phyloP scores from a whole-genome alignment of 2,329 filamentous ascomycete genomes.

The Cladosporium sp. region DNA sequence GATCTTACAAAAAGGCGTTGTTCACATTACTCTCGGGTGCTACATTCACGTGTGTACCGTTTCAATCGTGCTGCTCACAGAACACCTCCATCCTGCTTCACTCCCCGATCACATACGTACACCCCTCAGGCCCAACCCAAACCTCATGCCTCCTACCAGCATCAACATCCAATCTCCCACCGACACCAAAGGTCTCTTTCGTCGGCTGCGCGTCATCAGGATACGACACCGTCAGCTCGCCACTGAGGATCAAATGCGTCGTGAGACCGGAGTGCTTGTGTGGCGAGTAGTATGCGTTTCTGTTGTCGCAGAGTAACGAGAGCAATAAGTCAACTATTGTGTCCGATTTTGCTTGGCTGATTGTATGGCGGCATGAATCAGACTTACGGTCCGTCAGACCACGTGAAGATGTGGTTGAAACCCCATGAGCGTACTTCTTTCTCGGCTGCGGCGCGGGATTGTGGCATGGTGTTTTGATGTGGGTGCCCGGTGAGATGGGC shows the following conservation, averaged over 20 bases:
- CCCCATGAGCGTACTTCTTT: slow-evolving; percentile 68
- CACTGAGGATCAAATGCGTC: slow-evolving; percentile 68
- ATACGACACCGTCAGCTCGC: slow-evolving; percentile 67
- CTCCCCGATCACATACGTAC: slow-evolving; percentile 67
- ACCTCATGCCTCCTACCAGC: slow-evolving; percentile 67
- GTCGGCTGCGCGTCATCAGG: slow-evolving; percentile 58
- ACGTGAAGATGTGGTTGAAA: slow-evolving; percentile 69
- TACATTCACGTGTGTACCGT: too few species aligned
- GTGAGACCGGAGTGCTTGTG: slow-evolving; percentile 66
- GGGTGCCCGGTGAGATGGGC: background rate
- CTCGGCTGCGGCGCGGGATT: slow-evolving; percentile 46
- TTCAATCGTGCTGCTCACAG: too few species aligned
- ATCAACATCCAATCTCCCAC: slow-evolving; percentile 67
- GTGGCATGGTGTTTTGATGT: background rate
- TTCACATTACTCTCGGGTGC: background rate
- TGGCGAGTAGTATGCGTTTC: slow-evolving; percentile 68
- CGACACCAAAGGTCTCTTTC: slow-evolving; percentile 62
- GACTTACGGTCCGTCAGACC: slow-evolving; percentile 69
- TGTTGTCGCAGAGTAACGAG: slow-evolving; percentile 37
- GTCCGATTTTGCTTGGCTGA: background rate
- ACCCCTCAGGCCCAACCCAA: slow-evolving; percentile 66
- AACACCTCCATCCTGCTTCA: slow-evolving; percentile 27
- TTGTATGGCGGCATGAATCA: background rate
- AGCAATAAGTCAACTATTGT: background rate
- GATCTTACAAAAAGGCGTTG: background rate